These are phyloP conservation scores for Rosa lucieae DNA, from an alignment of 306 rosid species.

Conservation along the genomic window DNA sequence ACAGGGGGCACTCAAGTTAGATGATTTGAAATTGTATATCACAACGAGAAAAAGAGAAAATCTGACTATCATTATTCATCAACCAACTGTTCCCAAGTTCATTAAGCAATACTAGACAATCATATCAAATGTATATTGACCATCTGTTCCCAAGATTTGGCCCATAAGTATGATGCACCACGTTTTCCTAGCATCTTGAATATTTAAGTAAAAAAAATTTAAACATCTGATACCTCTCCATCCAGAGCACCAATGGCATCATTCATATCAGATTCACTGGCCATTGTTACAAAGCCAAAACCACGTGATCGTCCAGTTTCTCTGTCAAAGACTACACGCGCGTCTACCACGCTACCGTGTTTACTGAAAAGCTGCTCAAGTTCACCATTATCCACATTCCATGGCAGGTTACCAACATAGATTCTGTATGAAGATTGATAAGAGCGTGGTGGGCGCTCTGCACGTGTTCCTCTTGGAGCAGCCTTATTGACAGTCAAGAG, in stretches of 20 bases:
- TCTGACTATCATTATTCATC: not conserved
- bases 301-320: conserved; percentile 97
- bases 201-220: not conserved
- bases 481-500: conserved; percentile 85
- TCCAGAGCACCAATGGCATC: conserved; percentile 91
- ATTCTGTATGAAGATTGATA: conserved; percentile 44
- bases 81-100: not conserved
- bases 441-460: conserved; percentile 59
- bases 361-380: conserved; percentile 74
- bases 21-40: not conserved
- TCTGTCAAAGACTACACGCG: conserved; percentile 75
- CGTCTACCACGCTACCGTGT: conserved; percentile 72
- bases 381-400: conserved; percentile 70
- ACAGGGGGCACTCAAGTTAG: conserved; percentile 20
- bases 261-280: conserved; percentile 68
- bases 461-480: conserved; percentile 72
- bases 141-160: not conserved
- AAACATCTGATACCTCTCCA: conserved; percentile 72
- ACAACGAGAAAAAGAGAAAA: not conserved
- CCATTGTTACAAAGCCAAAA: conserved; percentile 87
- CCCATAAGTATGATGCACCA: not conserved
- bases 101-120: not conserved
- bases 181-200: not conserved
- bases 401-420: conserved; percentile 90
- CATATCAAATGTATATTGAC: not conserved